Base-by-base conservation (phyloP, 345 rosid genomes). In the Leavenworthia alabamica region DNA sequence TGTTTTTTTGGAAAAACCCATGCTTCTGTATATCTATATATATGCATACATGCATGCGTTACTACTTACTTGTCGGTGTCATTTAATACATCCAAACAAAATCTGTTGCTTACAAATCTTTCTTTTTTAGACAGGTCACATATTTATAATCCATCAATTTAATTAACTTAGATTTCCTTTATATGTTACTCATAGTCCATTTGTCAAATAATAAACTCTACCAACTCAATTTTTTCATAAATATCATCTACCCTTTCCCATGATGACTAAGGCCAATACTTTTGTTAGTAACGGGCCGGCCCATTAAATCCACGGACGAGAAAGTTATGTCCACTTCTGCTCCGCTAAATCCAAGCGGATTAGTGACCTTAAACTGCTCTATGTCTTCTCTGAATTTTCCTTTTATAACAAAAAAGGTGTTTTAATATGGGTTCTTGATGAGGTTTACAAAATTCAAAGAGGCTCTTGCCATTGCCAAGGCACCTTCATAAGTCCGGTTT, bases 391-490 rank as follows among this genome's bases (percentile, higher is more conserved):
- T 8, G 4, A 32, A 32, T 9, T 32, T 9, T 32, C 36, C 36
- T 32, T 32, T 32, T 9, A 10, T 33, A 31, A 31, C 4, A 11
- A 4, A 33, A 33, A 33, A 33, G 0, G 39, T 33, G 39, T 33
- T 11, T 35, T 14, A 11, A 35, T 12, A 12, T 12, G 40, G 15
- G 7, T 36, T 36, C 3, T 36, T 36, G 15, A 36, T 36, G 14
- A 12, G 15, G 40, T 36, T 36, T 12, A 36, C 40, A 36, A 36
- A 11, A 36, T 36, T 48, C 65, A 76, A 42, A 29, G 77, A 68
- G 31, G 76, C 75, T 70, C 64, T 73, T 50, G 94, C 91, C 97
- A 90, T 84, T 23, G 86, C 77, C 39, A 90, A 64, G 19, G 85
- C 86, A 59, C 97, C 97, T 57, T 67, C 89, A 13, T 70, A 82